These are phyloP conservation scores for Agapanthus africanus DNA, from an alignment of 106 monocot genomes.

Conservation along the genomic window DNA sequence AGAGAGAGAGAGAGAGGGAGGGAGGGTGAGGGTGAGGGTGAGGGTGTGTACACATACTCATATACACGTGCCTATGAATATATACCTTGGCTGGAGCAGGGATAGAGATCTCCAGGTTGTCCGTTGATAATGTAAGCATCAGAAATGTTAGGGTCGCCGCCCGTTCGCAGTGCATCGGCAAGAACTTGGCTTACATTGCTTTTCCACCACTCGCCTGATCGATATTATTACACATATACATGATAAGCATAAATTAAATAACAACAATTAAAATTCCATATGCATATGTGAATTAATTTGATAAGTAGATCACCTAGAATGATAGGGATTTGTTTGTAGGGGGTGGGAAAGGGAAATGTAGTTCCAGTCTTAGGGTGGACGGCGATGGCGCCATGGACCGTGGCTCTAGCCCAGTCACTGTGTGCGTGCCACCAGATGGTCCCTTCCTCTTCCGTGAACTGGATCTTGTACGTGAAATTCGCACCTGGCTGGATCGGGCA, in stretches of 20 bases:
- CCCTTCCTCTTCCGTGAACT: background rate
- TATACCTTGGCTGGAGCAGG: constrained; percentile 21
- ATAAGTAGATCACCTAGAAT: background rate
- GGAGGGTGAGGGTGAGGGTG: too few relatives aligned
- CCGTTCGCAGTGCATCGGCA: constrained; percentile 1
- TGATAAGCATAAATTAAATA: background rate
- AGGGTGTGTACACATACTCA: background rate
- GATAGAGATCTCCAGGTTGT: constrained; percentile 31
- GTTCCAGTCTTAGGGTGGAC: background rate
- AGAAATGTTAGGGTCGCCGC: constrained; percentile 20
- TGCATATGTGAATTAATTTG: background rate
- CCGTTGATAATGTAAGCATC: constrained; percentile 47
- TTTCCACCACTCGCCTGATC: constrained; percentile 43
- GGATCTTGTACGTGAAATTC: background rate
- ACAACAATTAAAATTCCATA: background rate
- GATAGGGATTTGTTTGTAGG: background rate
- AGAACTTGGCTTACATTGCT: constrained; percentile 3
- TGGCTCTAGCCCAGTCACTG: background rate
- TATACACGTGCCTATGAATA: background rate
- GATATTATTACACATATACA: too few relatives aligned
- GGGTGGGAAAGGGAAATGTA: background rate
- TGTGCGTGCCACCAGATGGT: constrained; percentile 9
- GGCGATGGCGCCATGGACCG: constrained; percentile 1
- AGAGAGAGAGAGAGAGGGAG: too few relatives aligned
- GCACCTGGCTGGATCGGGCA: background rate